Evolutionary conservation across 371 early-diverging fungal species (phyloP).

Genomic region (Mortierella sp.): DNA sequence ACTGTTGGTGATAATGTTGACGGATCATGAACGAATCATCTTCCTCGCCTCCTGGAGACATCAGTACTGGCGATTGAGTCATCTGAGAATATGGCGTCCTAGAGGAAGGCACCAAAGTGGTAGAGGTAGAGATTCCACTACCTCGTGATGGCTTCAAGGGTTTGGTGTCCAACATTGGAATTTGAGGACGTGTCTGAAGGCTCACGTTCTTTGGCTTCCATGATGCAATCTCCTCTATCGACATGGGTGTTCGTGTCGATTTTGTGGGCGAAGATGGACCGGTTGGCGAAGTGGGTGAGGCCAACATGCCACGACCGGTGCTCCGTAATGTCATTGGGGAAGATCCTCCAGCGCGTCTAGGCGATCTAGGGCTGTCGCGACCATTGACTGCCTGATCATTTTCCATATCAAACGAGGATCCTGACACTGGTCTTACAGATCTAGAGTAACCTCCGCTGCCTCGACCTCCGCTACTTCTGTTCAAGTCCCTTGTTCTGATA

Average conservation of each 20-base stretch:
- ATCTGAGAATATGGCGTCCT: slow-evolving; percentile 13
- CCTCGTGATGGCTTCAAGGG: slow-evolving; percentile 14
- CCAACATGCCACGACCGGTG: slow-evolving; percentile 14
- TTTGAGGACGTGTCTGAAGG: slow-evolving; percentile 14
- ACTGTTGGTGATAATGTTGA: slow-evolving; percentile 16
- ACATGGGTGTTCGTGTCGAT: slow-evolving; percentile 7
- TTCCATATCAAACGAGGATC: slow-evolving; percentile 26
- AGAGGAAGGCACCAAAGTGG: slow-evolving; percentile 24
- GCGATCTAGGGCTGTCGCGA: slow-evolving; percentile 33
- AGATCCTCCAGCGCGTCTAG: slow-evolving; percentile 13
- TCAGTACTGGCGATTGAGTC: slow-evolving; percentile 21
- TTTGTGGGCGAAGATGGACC: slow-evolving; percentile 8
- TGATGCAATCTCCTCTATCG: slow-evolving; percentile 43
- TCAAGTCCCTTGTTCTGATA: slow-evolving; percentile 48
- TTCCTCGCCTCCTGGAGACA: slow-evolving; percentile 12
- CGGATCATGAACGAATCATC: background rate
- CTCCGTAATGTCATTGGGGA: slow-evolving; percentile 26
- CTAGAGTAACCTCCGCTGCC: slow-evolving; percentile 8
- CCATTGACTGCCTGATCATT: background rate
- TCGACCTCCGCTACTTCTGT: slow-evolving; percentile 21
- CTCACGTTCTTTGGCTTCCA: slow-evolving; percentile 38
- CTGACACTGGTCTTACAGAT: slow-evolving; percentile 4
- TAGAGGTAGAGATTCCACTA: slow-evolving; percentile 27
- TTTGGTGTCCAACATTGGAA: slow-evolving; percentile 30
- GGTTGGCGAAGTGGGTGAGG: slow-evolving; percentile 5